phyloP scores from a whole-genome alignment of 371 early-diverging fungal species.

The Rhizopus delemar region DNA sequence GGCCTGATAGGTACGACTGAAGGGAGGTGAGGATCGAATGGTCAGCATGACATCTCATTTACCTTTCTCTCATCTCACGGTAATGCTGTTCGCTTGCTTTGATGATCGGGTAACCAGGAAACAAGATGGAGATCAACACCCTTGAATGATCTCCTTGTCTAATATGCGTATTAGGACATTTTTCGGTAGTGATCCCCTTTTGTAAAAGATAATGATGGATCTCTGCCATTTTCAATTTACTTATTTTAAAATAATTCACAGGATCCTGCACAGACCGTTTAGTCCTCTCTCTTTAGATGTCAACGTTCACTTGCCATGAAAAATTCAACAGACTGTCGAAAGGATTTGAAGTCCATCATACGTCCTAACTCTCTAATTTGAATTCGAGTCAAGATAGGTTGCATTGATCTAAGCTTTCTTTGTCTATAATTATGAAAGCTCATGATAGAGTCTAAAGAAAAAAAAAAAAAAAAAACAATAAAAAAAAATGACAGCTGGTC shows the following conservation, averaged over 20 bases:
- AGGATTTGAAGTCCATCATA: slow-evolving; percentile 20
- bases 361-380: slow-evolving; percentile 34
- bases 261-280: slow-evolving; percentile 19
- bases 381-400: slow-evolving; percentile 30
- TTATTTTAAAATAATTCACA: slow-evolving; percentile 25
- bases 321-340: slow-evolving; percentile 32
- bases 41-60: background rate
- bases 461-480: background rate
- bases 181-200: slow-evolving; percentile 18
- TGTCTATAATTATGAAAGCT: slow-evolving; percentile 17
- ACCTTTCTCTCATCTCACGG: slow-evolving; percentile 25
- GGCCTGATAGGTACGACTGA: slow-evolving; percentile 14
- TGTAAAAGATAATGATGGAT: slow-evolving; percentile 26
- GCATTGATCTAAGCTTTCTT: slow-evolving; percentile 22
- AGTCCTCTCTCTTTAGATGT: background rate
- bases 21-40: background rate
- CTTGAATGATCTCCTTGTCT: slow-evolving; percentile 26
- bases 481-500: background rate
- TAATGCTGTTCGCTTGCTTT: slow-evolving; percentile 32
- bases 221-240: slow-evolving; percentile 25
- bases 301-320: slow-evolving; percentile 23
- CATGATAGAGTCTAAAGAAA: slow-evolving; percentile 11
- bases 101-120: slow-evolving; percentile 35
- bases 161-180: slow-evolving; percentile 22
- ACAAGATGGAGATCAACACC: slow-evolving; percentile 28